Percentiles rank a stretch among this genome's conserved stretches.
Evolutionary conservation across 306 rosid genomes (phyloP).

Genomic region (Lathyrus tuberosus): DNA sequence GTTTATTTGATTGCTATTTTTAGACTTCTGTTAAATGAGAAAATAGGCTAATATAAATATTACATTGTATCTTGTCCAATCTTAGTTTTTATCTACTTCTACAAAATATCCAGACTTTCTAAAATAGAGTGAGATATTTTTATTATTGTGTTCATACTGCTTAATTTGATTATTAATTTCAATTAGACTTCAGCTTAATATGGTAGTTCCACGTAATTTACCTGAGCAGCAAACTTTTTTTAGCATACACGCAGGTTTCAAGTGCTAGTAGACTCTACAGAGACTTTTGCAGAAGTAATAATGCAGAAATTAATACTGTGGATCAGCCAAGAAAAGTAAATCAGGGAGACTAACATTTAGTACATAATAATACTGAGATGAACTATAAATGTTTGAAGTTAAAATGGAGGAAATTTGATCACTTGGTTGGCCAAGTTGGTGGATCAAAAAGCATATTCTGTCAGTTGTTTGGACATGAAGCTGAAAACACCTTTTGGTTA

Average conservation of each 20-base stretch:
- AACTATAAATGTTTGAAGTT: constrained; percentile 65
- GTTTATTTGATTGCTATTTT: constrained; percentile 30
- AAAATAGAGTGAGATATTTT: constrained; percentile 29
- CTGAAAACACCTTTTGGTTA: constrained; percentile 95
- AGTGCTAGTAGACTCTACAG: constrained; percentile 45
- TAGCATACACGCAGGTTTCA: constrained; percentile 69
- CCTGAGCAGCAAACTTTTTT: constrained; percentile 60
- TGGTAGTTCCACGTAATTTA: constrained; percentile 33
- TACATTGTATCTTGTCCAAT: constrained; percentile 21
- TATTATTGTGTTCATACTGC: constrained; percentile 22
- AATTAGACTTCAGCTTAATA: constrained; percentile 14
- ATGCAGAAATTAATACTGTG: constrained; percentile 40
- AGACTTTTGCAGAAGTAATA: constrained; percentile 48
- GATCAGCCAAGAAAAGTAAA: constrained; percentile 42
- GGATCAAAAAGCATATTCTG: constrained; percentile 79
- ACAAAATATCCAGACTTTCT: constrained; percentile 3
- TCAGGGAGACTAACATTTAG: constrained; percentile 36
- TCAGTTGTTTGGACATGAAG: constrained; percentile 73
- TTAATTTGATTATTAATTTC: constrained; percentile 34
- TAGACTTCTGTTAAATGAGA: constrained; percentile 10
- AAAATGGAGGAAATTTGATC: constrained; percentile 79
- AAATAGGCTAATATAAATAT: constrained; percentile 23
- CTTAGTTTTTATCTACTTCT: constrained; percentile 28
- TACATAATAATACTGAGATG: constrained; percentile 37
- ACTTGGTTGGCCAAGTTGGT: constrained; percentile 78